Conservation (phyloP, 2,329 filamentous ascomycete genomes). For the Cercospora beticola region DNA sequence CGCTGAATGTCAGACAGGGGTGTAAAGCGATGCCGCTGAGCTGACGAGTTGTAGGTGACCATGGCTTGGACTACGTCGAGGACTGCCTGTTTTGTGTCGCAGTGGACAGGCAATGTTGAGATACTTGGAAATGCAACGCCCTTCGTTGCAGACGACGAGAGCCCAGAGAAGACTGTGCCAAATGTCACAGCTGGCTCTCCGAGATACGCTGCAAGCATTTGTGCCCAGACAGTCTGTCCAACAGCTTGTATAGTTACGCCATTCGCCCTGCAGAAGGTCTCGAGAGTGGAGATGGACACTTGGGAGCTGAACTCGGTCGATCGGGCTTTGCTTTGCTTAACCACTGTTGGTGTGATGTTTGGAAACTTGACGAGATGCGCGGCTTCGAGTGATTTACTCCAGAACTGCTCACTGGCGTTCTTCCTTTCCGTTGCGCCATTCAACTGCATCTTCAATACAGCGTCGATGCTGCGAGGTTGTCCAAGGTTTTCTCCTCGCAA, state of each 20-base stretch:
- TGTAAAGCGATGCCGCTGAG: constrained; percentile 70
- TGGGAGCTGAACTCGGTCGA: constrained; percentile 43
- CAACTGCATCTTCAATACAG: constrained; percentile 45
- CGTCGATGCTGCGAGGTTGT: constrained; percentile 41
- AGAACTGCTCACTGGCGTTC: constrained; percentile 51
- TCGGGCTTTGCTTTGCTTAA: constrained; percentile 36
- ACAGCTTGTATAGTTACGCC: constrained; percentile 75
- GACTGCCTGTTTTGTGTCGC: constrained; percentile 57
- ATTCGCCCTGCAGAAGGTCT: constrained; percentile 54
- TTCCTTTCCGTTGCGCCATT: constrained; percentile 12
- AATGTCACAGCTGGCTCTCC: constrained; percentile 75
- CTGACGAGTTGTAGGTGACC: constrained; percentile 62
- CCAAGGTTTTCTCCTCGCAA: constrained; percentile 38
- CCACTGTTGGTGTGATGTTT: constrained; percentile 64
- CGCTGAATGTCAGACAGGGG: constrained; percentile 71
- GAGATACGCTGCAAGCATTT: constrained; percentile 71
- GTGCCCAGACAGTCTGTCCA: constrained; percentile 75
- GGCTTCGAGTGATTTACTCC: constrained; percentile 52
- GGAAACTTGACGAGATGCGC: constrained; percentile 67
- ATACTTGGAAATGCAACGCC: constrained; percentile 73
- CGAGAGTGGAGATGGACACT: constrained; percentile 50
- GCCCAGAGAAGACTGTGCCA: constrained; percentile 76
- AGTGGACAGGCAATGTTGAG: constrained; percentile 72
- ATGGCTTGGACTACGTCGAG: constrained; percentile 59
- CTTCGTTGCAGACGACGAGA: constrained; percentile 60